These are phyloP conservation scores for Tolypocladium endophyticum DNA, from an alignment of 2,329 filamentous ascomycete species.

Conservation along the genomic window DNA sequence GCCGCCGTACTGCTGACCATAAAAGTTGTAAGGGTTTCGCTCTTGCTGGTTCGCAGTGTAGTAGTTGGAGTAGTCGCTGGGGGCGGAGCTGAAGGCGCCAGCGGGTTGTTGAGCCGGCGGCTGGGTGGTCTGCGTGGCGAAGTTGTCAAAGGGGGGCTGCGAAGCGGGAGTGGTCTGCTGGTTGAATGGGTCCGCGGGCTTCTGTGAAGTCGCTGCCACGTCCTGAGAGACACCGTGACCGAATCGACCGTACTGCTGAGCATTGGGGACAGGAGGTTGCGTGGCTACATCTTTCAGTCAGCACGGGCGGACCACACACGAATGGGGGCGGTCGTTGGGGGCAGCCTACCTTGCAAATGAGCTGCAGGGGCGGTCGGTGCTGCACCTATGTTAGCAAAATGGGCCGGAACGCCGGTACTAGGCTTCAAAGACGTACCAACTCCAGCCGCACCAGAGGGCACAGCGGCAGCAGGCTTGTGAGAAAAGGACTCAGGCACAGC, in stretches of 20 bases:
- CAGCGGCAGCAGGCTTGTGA: constrained; percentile 42
- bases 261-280: constrained; percentile 44
- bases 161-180: constrained; percentile 51
- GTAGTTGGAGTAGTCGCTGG: constrained; percentile 74
- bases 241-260: constrained; percentile 62
- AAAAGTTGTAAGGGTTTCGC: constrained; percentile 73
- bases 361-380: constrained; percentile 10
- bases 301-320: background rate
- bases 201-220: constrained; percentile 49
- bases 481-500: constrained; percentile 45
- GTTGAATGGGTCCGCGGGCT: constrained; percentile 78
- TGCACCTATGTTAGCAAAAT: constrained; percentile 3
- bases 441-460: constrained; percentile 25
- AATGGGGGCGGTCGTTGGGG: background rate
- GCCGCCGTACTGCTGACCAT: constrained; percentile 50
- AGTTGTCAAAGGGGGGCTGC: constrained; percentile 51
- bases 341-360: constrained; percentile 15
- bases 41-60: constrained; percentile 67
- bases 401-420: constrained; percentile 5
- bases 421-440: constrained; percentile 16
- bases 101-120: constrained; percentile 47
- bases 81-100: constrained; percentile 61
- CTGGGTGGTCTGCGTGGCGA: constrained; percentile 48
- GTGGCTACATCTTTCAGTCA: constrained; percentile 11
- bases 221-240: constrained; percentile 53